These are phyloP conservation scores for Trichophyton rubrum DNA, from an alignment of 2,329 filamentous ascomycete species.

Conservation along the genomic window DNA sequence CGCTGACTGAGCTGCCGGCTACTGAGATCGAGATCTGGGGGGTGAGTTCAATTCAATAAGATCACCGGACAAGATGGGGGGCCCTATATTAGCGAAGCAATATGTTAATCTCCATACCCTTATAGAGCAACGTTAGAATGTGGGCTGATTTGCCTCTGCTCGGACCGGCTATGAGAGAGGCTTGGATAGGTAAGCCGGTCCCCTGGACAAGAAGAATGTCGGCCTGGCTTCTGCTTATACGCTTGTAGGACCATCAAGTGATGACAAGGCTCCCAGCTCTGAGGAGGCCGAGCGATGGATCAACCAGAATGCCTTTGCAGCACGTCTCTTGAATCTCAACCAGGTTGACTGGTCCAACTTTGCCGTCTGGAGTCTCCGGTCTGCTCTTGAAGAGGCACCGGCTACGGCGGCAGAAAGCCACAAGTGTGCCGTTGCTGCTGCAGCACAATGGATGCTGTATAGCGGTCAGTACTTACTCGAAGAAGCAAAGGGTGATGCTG, in stretches of 20 bases:
- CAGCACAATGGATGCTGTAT: slow-evolving; percentile 2
- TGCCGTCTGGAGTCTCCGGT: slow-evolving; percentile 1
- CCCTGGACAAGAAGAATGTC: background rate
- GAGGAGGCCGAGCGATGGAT: background rate
- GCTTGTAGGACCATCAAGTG: background rate
- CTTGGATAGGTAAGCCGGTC: background rate
- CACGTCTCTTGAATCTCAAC: background rate
- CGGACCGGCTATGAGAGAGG: background rate
- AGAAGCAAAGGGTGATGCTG: background rate
- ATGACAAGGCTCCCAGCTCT: background rate
- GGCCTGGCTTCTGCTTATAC: background rate
- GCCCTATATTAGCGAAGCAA: too few relatives aligned
- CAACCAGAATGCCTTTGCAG: slow-evolving; percentile 2
- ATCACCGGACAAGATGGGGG: background rate
- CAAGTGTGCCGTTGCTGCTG: background rate
- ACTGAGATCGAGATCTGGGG: background rate
- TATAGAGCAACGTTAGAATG: background rate
- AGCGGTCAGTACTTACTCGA: background rate
- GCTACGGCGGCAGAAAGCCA: background rate
- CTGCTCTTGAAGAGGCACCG: background rate
- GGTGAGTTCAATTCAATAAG: background rate
- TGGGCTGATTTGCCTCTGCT: slow-evolving; percentile 3
- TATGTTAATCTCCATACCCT: background rate
- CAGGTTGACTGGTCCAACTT: background rate
- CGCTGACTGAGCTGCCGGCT: background rate